Conservation (phyloP, 78 protist genomes). For the Dictyostelium intermedium region DNA sequence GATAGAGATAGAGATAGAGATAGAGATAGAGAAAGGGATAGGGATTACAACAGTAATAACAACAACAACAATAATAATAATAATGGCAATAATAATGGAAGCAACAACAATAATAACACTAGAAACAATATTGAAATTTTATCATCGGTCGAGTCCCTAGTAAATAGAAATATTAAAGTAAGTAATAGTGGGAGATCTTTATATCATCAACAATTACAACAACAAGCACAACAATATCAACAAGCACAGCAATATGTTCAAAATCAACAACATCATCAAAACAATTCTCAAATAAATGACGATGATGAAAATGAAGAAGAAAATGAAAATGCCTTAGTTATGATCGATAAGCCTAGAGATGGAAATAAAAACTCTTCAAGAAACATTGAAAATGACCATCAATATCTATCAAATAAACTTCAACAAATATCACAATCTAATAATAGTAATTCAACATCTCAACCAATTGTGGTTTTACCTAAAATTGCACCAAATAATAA, state of each 20-base stretch:
- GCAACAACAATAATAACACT: too few relatives aligned
- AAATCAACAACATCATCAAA: background rate
- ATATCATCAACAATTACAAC: background rate
- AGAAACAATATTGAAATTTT: background rate
- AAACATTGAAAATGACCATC: background rate
- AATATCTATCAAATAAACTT: background rate
- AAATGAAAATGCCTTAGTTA: background rate
- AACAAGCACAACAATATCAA: conserved; percentile 6
- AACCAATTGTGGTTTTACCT: background rate
- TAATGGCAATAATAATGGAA: background rate
- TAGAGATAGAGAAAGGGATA: background rate
- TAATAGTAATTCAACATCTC: background rate
- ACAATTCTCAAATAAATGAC: background rate
- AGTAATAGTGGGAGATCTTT: background rate
- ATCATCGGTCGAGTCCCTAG: background rate
- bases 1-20: background rate
- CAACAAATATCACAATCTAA: background rate
- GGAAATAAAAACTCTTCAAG: background rate
- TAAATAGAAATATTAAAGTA: conserved; percentile 13
- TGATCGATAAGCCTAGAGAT: background rate
- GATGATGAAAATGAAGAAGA: background rate
- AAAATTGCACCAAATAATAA: background rate
- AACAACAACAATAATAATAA: background rate
- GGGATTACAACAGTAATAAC: too few relatives aligned
- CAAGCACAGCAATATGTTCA: background rate